Evolutionary conservation across 495 filamentous ascomycete species (phyloP).

Genomic region (Astrocystis sublimbata): DNA sequence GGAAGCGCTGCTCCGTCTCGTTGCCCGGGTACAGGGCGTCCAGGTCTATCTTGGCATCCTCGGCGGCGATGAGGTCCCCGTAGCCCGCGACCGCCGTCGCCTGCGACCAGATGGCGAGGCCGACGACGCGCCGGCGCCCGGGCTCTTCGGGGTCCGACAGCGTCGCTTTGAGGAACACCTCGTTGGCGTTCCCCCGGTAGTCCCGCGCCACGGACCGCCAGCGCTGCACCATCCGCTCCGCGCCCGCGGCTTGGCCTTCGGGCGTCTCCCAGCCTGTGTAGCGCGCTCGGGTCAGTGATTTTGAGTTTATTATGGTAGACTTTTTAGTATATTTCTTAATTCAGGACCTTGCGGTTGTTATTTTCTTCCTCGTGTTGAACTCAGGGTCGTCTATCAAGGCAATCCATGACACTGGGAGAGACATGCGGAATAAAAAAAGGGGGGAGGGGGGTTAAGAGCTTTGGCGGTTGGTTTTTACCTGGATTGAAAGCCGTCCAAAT

Average conservation of each 20-base stretch:
- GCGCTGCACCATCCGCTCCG: slow-evolving; percentile 31
- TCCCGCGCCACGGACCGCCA: slow-evolving; percentile 33
- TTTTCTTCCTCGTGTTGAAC: too few species aligned
- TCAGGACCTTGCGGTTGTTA: too few species aligned
- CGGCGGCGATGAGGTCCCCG: slow-evolving; percentile 35
- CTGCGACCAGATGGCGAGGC: slow-evolving; percentile 45
- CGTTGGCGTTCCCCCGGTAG: slow-evolving; percentile 41
- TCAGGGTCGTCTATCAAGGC: too few species aligned
- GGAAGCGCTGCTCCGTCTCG: slow-evolving; percentile 39
- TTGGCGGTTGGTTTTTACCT: too few species aligned
- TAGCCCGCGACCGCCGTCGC: slow-evolving; percentile 34
- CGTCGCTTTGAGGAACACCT: slow-evolving; percentile 47
- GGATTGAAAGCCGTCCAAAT: slow-evolving; percentile 48
- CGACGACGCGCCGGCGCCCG: slow-evolving; percentile 27
- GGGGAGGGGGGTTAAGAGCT: too few species aligned
- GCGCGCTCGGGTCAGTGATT: too few species aligned
- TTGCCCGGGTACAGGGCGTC: slow-evolving; percentile 40
- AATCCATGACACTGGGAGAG: too few species aligned
- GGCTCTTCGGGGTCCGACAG: slow-evolving; percentile 26
- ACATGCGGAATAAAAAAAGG: too few species aligned
- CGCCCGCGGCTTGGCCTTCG: slow-evolving; percentile 30
- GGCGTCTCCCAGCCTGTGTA: slow-evolving; percentile 48
- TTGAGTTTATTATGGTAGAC: too few species aligned
- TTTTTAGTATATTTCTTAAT: too few species aligned
- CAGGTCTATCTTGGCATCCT: slow-evolving; percentile 29